phyloP scores from a whole-genome alignment of 768 basidiomycete species.

The Russula abietina region DNA sequence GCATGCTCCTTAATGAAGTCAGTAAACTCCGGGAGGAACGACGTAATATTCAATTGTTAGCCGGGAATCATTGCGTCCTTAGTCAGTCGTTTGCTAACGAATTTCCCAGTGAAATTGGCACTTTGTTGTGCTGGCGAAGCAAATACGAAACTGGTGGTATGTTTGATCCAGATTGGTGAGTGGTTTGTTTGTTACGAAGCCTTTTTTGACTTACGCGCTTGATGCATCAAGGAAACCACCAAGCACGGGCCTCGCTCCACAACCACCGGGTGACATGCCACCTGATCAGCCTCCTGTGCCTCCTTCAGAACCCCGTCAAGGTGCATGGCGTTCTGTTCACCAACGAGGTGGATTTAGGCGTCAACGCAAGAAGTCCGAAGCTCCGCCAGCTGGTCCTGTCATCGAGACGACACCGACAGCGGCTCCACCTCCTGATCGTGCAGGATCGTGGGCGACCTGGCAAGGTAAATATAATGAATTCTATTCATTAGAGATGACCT shows the following conservation, averaged over 20 bases:
- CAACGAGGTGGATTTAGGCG: slow-evolving; percentile 22
- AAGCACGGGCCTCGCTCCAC: slow-evolving; percentile 29
- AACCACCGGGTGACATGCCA: slow-evolving; percentile 22
- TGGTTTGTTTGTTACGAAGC: neutral
- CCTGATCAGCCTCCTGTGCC: slow-evolving; percentile 27
- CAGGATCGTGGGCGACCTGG: slow-evolving; percentile 40
- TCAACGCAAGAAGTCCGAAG: slow-evolving; percentile 20
- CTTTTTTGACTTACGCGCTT: slow-evolving; percentile 1
- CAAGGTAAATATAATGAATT: slow-evolving; percentile 32
- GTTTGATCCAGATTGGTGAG: slow-evolving; percentile 75
- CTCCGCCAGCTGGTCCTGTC: slow-evolving; percentile 14
- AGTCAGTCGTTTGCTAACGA: neutral
- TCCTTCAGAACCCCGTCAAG: slow-evolving; percentile 25
- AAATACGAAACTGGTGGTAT: slow-evolving; percentile 83
- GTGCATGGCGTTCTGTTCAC: slow-evolving; percentile 25
- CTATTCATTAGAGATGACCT: neutral
- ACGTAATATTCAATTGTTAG: slow-evolving; percentile 72
- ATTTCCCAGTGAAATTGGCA: slow-evolving; percentile 63
- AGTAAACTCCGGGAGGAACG: slow-evolving; percentile 77
- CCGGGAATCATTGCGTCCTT: slow-evolving; percentile 16
- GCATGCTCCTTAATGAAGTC: slow-evolving; percentile 77
- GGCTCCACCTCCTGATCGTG: slow-evolving; percentile 21
- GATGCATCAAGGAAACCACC: slow-evolving; percentile 43
- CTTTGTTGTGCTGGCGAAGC: slow-evolving; percentile 59
- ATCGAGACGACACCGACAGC: slow-evolving; percentile 4